Evolutionary conservation across 2,329 filamentous ascomycete genomes (phyloP).

Genomic region (Claviceps lovelessii): DNA sequence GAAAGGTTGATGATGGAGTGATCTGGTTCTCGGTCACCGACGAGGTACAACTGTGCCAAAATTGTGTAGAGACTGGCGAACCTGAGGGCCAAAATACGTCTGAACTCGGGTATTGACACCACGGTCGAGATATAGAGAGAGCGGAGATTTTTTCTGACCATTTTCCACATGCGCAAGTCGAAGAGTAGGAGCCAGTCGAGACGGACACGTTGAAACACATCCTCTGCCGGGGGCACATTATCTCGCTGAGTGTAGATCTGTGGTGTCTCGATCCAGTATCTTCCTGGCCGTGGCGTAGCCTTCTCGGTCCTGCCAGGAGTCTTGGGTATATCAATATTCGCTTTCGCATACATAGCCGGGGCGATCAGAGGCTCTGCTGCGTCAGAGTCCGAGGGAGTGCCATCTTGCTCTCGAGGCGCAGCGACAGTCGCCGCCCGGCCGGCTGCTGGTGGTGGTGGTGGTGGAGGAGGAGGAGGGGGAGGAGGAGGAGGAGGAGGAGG

Average conservation of each 20-base stretch:
- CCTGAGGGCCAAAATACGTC: conserved; percentile 79
- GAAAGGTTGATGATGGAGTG: conserved; percentile 98
- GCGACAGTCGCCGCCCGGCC: conserved; percentile 38
- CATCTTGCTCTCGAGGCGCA: conserved; percentile 38
- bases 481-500: conserved; percentile 24
- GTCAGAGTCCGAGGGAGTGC: conserved; percentile 60
- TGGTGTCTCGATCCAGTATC: conserved; percentile 79
- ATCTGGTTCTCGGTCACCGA: conserved; percentile 90
- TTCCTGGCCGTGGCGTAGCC: conserved; percentile 47
- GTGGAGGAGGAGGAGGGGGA: conserved; percentile 38
- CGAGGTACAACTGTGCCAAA: conserved; percentile 83
- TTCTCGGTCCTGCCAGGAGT: conserved; percentile 50
- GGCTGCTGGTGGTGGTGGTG: conserved; percentile 45
- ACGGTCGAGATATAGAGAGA: conserved; percentile 94
- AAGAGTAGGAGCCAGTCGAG: conserved; percentile 92
- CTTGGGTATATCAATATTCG: conserved; percentile 61
- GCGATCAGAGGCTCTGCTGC: conserved; percentile 50
- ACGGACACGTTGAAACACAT: conserved; percentile 77
- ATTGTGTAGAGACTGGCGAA: conserved; percentile 92
- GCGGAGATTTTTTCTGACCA: conserved; percentile 74
- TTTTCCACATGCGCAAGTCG: conserved; percentile 93
- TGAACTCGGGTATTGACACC: conserved; percentile 90
- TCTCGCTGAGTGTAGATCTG: conserved; percentile 49
- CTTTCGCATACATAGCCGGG: conserved; percentile 45
- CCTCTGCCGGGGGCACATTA: conserved; percentile 59